phyloP scores from a whole-genome alignment of 2,329 filamentous ascomycete species.

The Arthrobotrys sinensis region DNA sequence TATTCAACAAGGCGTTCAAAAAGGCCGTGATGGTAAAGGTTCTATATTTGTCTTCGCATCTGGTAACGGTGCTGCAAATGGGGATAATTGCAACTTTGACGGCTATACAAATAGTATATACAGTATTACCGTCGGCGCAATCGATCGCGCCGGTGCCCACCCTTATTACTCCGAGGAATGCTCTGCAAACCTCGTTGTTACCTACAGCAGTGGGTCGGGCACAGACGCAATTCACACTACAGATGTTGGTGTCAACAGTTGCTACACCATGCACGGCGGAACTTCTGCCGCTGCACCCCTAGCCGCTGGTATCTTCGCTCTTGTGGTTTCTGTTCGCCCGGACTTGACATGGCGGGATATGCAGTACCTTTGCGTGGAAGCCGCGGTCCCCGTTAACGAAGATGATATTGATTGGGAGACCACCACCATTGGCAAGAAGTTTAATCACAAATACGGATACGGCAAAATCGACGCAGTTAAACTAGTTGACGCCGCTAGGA shows the following conservation, averaged over 20 bases:
- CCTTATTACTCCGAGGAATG: slow-evolving; percentile 97
- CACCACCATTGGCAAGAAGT: slow-evolving; percentile 85
- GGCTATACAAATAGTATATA: slow-evolving; percentile 99
- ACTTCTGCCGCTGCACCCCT: slow-evolving; percentile 96
- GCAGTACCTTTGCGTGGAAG: slow-evolving; percentile 89
- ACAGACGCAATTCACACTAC: slow-evolving; percentile 92
- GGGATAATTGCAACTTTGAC: slow-evolving; percentile 99
- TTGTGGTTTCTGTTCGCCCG: slow-evolving; percentile 86
- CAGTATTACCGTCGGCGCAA: slow-evolving; percentile 94
- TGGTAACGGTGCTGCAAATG: slow-evolving; percentile 87
- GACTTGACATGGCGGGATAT: slow-evolving; percentile 94
- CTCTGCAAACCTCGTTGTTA: slow-evolving; percentile 94
- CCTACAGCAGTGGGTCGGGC: slow-evolving; percentile 90
- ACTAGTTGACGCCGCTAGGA: slow-evolving; percentile 87
- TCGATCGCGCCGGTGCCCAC: slow-evolving; percentile 88
- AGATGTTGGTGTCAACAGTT: slow-evolving; percentile 86
- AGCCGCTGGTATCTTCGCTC: slow-evolving; percentile 90
- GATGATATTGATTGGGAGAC: slow-evolving; percentile 84
- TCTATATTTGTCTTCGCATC: slow-evolving; percentile 98
- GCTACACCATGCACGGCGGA: slow-evolving; percentile 87
- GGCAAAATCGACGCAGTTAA: slow-evolving; percentile 92
- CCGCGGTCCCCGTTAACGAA: slow-evolving; percentile 83
- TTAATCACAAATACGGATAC: slow-evolving; percentile 94
- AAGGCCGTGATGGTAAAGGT: slow-evolving; percentile 85
- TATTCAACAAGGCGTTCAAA: slow-evolving; percentile 92